These are phyloP conservation scores for Phtheirospermum japonicum DNA, from an alignment of 257 asterid genomes.

Conservation along the genomic window DNA sequence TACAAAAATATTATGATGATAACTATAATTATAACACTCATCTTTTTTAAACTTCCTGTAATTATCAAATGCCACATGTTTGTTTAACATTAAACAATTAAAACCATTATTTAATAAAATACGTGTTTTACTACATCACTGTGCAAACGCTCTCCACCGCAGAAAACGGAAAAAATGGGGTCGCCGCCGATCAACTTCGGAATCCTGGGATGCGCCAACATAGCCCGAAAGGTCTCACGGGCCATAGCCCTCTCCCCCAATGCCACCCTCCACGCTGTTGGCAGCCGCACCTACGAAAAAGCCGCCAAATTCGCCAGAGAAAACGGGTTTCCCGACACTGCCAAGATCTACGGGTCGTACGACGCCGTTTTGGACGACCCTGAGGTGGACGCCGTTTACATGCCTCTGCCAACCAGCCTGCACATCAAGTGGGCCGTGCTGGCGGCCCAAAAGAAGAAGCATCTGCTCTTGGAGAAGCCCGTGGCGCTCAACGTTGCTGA, in stretches of 20 bases:
- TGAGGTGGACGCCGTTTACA: constrained; percentile 65
- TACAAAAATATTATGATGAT: no score
- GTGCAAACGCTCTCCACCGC: no score
- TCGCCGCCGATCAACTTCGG: constrained; percentile 43
- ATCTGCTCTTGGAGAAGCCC: constrained; percentile 70
- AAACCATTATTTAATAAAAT: no score
- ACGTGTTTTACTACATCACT: no score
- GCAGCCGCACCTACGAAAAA: constrained; percentile 62
- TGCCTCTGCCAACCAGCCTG: constrained; percentile 69
- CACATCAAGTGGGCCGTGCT: constrained; percentile 72
- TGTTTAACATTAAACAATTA: no score
- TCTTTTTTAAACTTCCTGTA: no score
- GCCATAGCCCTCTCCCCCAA: constrained; percentile 53
- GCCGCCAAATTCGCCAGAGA: constrained; percentile 57
- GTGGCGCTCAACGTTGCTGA: constrained; percentile 56
- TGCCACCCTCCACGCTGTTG: constrained; percentile 55
- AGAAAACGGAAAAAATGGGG: no score
- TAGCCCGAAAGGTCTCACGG: constrained; percentile 57
- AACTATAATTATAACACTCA: no score
- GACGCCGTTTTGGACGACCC: constrained; percentile 63
- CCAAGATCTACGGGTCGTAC: constrained; percentile 59
- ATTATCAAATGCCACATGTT: no score
- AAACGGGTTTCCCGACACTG: constrained; percentile 47
- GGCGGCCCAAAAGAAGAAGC: constrained; percentile 72
- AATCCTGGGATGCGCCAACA: constrained; percentile 68